These are phyloP conservation scores for Bipolaris cookei DNA, from an alignment of 2,329 filamentous ascomycete species.

Conservation along the genomic window DNA sequence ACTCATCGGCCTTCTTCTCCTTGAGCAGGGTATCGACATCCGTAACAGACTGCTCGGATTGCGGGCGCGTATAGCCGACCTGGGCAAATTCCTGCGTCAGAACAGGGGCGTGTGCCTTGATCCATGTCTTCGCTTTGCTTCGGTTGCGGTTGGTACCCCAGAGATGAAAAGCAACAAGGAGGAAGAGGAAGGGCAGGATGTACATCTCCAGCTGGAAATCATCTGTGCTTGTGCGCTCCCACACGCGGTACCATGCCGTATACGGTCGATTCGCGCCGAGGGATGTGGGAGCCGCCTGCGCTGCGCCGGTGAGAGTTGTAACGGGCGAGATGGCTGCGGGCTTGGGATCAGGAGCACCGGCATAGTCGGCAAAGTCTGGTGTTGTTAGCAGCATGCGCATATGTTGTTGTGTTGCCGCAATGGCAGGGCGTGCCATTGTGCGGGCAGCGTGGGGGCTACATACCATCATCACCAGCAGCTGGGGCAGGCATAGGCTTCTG, in stretches of 20 bases:
- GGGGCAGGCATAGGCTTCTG: conserved; percentile 65
- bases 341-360: conserved; percentile 73
- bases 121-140: conserved; percentile 80
- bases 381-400: conserved; percentile 5
- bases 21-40: conserved; percentile 70
- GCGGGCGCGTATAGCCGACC: conserved; percentile 71
- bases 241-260: conserved; percentile 96
- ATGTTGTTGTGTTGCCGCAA: background rate
- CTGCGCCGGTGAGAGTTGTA: conserved; percentile 47
- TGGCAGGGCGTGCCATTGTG: conserved; percentile 20
- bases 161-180: conserved; percentile 80
- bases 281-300: conserved; percentile 47
- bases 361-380: conserved; percentile 93
- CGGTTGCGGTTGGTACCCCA: conserved; percentile 82
- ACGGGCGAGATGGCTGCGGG: conserved; percentile 56
- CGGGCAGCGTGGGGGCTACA: conserved; percentile 37
- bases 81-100: conserved; percentile 83
- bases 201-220: conserved; percentile 90
- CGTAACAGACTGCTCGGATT: conserved; percentile 44
- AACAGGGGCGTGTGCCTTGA: conserved; percentile 72
- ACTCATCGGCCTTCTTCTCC: conserved; percentile 89
- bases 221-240: conserved; percentile 81
- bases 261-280: conserved; percentile 65
- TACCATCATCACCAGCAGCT: conserved; percentile 68
- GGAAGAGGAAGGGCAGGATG: conserved; percentile 74